Percentiles rank a stretch among this genome's conserved stretches.
phyloP scores from a whole-genome alignment of 1,139 yeast species.

The Scheffersomyces lignicola region DNA sequence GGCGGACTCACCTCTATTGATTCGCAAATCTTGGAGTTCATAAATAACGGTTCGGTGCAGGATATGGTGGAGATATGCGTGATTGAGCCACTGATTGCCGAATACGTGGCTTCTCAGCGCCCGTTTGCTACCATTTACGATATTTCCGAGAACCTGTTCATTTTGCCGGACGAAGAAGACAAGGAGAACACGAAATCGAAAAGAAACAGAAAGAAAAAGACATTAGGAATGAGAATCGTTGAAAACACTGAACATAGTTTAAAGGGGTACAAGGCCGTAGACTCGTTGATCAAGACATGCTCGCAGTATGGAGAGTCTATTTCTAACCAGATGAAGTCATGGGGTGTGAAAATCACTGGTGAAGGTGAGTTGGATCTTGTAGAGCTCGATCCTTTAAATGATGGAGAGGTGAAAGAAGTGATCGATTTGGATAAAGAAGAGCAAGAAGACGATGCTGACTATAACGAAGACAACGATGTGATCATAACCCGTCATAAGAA shows the following conservation, averaged over 20 bases:
- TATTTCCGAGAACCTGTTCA: constrained; percentile 56
- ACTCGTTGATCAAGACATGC: constrained; percentile 82
- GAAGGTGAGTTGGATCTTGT: constrained; percentile 61
- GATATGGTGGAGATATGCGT: constrained; percentile 82
- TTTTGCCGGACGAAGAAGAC: constrained; percentile 19
- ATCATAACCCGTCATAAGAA: constrained; percentile 22
- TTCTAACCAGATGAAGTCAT: constrained; percentile 67
- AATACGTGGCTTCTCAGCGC: constrained; percentile 57
- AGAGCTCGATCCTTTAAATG: constrained; percentile 37
- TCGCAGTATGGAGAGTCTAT: constrained; percentile 73
- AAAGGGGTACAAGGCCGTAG: constrained; percentile 92
- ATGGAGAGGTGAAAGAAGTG: constrained; percentile 20
- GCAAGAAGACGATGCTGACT: constrained; percentile 16
- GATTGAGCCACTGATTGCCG: constrained; percentile 68
- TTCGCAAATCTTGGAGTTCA: constrained; percentile 66
- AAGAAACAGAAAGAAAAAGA: constrained; percentile 47
- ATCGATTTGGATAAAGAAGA: constrained; percentile 15
- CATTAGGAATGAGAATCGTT: constrained; percentile 73
- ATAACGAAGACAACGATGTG: constrained; percentile 30
- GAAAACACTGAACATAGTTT: constrained; percentile 70
- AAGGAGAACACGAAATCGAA: constrained; percentile 21
- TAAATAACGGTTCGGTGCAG: constrained; percentile 72
- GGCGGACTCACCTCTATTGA: constrained; percentile 56
- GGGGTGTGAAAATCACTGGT: constrained; percentile 83
- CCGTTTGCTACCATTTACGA: constrained; percentile 64